These are phyloP conservation scores for Boletus rubescentipes DNA, from an alignment of 768 basidiomycete genomes.

Conservation along the genomic window DNA sequence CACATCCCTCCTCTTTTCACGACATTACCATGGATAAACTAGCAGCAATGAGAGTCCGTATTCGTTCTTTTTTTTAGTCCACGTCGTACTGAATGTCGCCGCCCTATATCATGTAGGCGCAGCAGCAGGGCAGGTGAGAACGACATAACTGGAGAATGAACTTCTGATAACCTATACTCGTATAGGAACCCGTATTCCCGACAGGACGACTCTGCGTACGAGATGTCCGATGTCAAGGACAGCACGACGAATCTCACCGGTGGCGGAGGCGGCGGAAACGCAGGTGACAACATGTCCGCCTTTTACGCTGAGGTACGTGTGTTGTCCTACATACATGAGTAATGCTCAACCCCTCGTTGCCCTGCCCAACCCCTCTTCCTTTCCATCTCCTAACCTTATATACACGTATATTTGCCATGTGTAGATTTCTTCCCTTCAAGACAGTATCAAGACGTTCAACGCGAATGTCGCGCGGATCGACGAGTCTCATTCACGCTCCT, in stretches of 20 bases:
- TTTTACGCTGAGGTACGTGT: slow-evolving; percentile 72
- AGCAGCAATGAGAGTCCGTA: slow-evolving; percentile 76
- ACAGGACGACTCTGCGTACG: slow-evolving; percentile 60
- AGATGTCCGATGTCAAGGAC: slow-evolving; percentile 69
- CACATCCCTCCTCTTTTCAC: slow-evolving; percentile 53
- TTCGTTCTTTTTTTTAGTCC: not conserved
- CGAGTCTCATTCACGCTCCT: slow-evolving; percentile 70
- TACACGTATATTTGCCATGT: not conserved
- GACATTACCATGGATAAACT: slow-evolving; percentile 71
- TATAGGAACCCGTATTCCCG: slow-evolving; percentile 62
- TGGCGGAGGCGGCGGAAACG: slow-evolving; percentile 36
- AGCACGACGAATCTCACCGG: slow-evolving; percentile 52
- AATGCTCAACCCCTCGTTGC: not conserved
- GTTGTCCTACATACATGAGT: not conserved
- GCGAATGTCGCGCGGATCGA: slow-evolving; percentile 66
- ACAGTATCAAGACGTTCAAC: slow-evolving; percentile 64
- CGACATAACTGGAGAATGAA: slow-evolving; percentile 14
- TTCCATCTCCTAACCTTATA: not conserved
- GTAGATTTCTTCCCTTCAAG: slow-evolving; percentile 77
- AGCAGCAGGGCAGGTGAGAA: slow-evolving; percentile 57
- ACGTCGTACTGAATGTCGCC: slow-evolving; percentile 5
- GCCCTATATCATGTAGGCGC: slow-evolving; percentile 46
- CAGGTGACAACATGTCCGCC: slow-evolving; percentile 56
- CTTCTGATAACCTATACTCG: not conserved
- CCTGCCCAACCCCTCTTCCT: not conserved